These are phyloP conservation scores for Cordyceps tenuipes DNA, from an alignment of 2,329 filamentous ascomycete species.

Conservation along the genomic window DNA sequence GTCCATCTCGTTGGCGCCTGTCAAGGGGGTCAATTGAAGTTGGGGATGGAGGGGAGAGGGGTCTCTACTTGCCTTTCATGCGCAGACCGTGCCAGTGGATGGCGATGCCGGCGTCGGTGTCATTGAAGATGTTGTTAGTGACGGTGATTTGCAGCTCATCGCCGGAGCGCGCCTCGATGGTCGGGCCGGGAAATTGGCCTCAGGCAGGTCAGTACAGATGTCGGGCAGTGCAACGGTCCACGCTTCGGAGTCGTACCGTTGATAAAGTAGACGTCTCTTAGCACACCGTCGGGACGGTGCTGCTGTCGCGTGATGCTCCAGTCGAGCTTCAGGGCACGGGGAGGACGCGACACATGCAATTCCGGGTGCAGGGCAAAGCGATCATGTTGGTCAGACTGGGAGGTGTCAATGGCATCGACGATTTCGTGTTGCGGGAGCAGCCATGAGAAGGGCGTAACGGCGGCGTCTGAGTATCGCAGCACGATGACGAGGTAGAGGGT, in stretches of 20 bases:
- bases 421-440: not conserved
- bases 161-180: conserved; percentile 19
- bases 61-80: conserved; percentile 50
- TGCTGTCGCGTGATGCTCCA: conserved; percentile 11
- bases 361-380: conserved; percentile 10
- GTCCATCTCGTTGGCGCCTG: conserved; percentile 41
- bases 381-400: not conserved
- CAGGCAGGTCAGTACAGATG: not conserved
- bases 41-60: not conserved
- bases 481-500: not conserved
- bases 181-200: conserved; percentile 13
- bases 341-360: conserved; percentile 7
- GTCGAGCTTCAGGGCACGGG: conserved; percentile 1
- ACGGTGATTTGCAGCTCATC: conserved; percentile 32
- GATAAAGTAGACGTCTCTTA: conserved; percentile 12
- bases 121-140: conserved; percentile 27
- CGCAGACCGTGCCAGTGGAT: conserved; percentile 65
- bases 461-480: not conserved
- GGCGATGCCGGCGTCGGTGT: conserved; percentile 32
- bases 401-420: not conserved
- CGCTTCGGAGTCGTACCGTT: not conserved
- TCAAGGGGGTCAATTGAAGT: not conserved
- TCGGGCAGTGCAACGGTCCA: not conserved
- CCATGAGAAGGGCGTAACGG: not conserved
- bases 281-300: conserved; percentile 9